These are phyloP conservation scores for Trapa incisa DNA, from an alignment of 345 rosid genomes.

Conservation along the genomic window DNA sequence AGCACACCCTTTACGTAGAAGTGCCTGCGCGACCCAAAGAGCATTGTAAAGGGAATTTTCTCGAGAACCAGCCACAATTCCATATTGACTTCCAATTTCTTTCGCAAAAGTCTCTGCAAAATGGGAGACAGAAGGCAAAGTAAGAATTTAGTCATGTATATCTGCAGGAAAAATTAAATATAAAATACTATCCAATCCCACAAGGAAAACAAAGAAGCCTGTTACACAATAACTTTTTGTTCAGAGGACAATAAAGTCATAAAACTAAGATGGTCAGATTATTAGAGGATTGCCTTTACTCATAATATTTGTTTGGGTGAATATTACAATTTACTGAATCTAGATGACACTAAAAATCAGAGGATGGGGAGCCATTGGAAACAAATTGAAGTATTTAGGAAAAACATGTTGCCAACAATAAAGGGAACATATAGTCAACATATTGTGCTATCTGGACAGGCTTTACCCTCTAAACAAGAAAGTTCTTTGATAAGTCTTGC, in stretches of 20 bases:
- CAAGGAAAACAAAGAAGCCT: background rate
- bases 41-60: slow-evolving; percentile 90
- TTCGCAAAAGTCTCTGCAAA: slow-evolving; percentile 54
- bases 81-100: slow-evolving; percentile 79
- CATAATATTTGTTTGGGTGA: background rate
- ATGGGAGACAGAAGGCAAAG: slow-evolving; percentile 8
- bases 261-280: background rate
- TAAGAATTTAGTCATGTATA: slow-evolving; percentile 1
- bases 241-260: background rate
- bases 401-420: background rate
- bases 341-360: slow-evolving; percentile 1
- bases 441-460: slow-evolving; percentile 1
- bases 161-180: background rate
- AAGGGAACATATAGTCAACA: background rate
- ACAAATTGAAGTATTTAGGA: background rate
- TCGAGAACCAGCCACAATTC: slow-evolving; percentile 72
- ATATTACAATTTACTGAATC: background rate
- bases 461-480: slow-evolving; percentile 52
- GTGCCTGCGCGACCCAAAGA: slow-evolving; percentile 95
- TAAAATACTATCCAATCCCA: background rate
- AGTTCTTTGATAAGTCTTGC: slow-evolving; percentile 82
- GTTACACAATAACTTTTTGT: background rate
- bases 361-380: background rate
- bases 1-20: slow-evolving; percentile 84
- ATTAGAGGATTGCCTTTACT: background rate